Percentiles rank a stretch among this genome's conserved stretches.
Evolutionary conservation across 1,284 basidiomycete genomes (phyloP).

Genomic region (Puccinia horiana): DNA sequence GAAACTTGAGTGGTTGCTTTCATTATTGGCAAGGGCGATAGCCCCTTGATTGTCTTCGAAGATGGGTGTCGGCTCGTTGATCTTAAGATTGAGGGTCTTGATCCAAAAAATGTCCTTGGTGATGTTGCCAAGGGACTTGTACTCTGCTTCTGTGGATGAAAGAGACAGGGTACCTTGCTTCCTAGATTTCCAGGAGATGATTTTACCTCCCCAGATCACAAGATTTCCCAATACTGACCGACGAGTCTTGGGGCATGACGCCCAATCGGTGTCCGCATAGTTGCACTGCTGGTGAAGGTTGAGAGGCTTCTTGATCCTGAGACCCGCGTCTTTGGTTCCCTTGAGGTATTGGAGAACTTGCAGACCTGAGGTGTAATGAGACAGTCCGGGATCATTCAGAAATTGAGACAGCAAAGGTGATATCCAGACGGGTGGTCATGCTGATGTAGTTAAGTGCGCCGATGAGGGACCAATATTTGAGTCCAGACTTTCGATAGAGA

Average conservation of each 20-base stretch:
- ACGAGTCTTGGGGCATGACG: slow-evolving; percentile 55
- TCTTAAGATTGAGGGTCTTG: background rate
- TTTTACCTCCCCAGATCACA: too few species aligned
- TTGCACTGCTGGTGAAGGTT: slow-evolving; percentile 55
- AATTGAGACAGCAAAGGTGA: background rate
- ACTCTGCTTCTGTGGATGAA: slow-evolving; percentile 62
- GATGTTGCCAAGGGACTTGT: slow-evolving; percentile 63
- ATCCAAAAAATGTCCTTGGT: slow-evolving; percentile 61
- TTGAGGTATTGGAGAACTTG: background rate
- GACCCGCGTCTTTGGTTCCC: slow-evolving; percentile 56
- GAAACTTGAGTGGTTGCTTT: too few species aligned
- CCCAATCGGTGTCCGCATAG: slow-evolving; percentile 62
- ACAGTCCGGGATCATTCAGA: background rate
- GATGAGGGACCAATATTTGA: background rate
- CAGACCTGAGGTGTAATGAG: background rate
- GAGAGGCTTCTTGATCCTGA: slow-evolving; percentile 50
- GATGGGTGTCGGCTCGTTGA: too few species aligned
- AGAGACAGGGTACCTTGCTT: slow-evolving; percentile 59
- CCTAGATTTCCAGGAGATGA: too few species aligned
- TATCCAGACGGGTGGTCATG: background rate
- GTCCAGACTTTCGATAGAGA: background rate
- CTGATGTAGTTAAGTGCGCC: too few species aligned
- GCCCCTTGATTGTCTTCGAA: background rate
- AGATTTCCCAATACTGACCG: slow-evolving; percentile 60
- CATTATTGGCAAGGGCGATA: background rate